Base-by-base conservation (phyloP, 495 filamentous ascomycete genomes). In the Stereocaulon alpinum region DNA sequence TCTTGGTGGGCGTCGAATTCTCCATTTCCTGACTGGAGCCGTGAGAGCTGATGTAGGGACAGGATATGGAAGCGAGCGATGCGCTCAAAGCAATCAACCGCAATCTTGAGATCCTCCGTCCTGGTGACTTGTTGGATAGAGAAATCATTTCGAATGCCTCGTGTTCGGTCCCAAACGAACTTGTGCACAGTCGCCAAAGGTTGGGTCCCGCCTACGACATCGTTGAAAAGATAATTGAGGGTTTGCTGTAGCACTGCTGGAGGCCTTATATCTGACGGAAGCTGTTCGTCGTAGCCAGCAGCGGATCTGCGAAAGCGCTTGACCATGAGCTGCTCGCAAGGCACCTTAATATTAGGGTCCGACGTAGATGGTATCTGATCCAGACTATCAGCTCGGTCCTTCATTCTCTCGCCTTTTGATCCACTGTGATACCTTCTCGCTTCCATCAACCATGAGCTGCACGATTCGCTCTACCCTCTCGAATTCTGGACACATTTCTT, bases 141-240 rank as follows among this genome's bases (percentile, higher is more conserved):
- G 64, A 96, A 94, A 68, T 99, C 94, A 62, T 93, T 92, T 32
- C 94, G 83, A 59, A 99, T 86, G 7, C 88, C 89, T 58, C 94
- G 77, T 22, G 92, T 95, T 22, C 94, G 82, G 70, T 97, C 92
- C 89, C 94, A 96, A 18, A 97, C 80, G 61, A 93, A 97, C 65
- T 86, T 85, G 68, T 96, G 91, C 42, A 88, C 80, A 4, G 78
- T 68, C 0, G 82, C 79, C 6, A 96, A 76, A 40, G 81, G 74
- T 56, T 84, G 77, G 20, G 82, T 73, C 5, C 82, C 77, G 49
- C 78, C 77, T 42, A 95, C 68, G 11, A 99, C 76, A 59, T 87
- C 77, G 49, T 86, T 75, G 40, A 95, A 83, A 9, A 99, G 77
- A 67, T 97, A 95, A 63, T 91, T 84, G 30, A 89, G 79, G 3